A percentile compares a stretch with the other conserved stretches of the same genome.
Conservation (phyloP, 2,329 filamentous ascomycete genomes). For the Colletotrichum kahawae region DNA sequence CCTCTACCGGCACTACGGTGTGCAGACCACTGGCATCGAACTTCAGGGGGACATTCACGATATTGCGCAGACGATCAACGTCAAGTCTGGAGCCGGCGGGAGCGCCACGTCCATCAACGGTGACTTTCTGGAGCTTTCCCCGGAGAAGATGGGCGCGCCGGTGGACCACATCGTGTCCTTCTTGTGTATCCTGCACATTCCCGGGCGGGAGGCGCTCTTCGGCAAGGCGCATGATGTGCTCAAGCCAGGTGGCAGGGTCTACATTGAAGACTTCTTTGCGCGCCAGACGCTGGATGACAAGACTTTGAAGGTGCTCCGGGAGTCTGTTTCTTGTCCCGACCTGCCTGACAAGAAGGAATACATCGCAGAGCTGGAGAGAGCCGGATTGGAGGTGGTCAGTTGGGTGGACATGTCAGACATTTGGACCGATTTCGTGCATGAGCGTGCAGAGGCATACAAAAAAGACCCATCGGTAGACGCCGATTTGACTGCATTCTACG, state of each 20-base stretch:
- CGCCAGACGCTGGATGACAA: background rate
- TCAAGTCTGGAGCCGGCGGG: background rate
- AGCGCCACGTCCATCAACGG: slow-evolving; percentile 21
- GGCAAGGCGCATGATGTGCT: slow-evolving; percentile 13
- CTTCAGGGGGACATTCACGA: slow-evolving; percentile 25
- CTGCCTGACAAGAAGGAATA: slow-evolving; percentile 20
- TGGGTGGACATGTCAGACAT: slow-evolving; percentile 23
- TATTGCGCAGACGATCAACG: slow-evolving; percentile 23
- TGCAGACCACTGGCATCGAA: slow-evolving; percentile 23
- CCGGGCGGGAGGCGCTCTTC: slow-evolving; percentile 20
- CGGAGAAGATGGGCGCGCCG: background rate
- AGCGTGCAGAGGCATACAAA: slow-evolving; percentile 14
- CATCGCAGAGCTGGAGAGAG: slow-evolving; percentile 14
- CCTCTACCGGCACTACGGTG: slow-evolving; percentile 19
- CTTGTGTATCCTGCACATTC: slow-evolving; percentile 26
- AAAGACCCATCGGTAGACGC: background rate
- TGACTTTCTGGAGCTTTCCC: slow-evolving; percentile 18
- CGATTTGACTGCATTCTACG: slow-evolving; percentile 18
- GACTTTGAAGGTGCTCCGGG: background rate
- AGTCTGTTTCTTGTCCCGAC: slow-evolving; percentile 22
- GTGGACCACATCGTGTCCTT: slow-evolving; percentile 26
- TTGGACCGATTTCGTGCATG: slow-evolving; percentile 24
- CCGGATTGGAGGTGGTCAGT: slow-evolving; percentile 18
- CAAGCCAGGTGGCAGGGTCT: slow-evolving; percentile 18
- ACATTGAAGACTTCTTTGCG: slow-evolving; percentile 27